Evolutionary conservation across 1,284 basidiomycete species (phyloP).

Genomic region (Clitocybe nebularis): DNA sequence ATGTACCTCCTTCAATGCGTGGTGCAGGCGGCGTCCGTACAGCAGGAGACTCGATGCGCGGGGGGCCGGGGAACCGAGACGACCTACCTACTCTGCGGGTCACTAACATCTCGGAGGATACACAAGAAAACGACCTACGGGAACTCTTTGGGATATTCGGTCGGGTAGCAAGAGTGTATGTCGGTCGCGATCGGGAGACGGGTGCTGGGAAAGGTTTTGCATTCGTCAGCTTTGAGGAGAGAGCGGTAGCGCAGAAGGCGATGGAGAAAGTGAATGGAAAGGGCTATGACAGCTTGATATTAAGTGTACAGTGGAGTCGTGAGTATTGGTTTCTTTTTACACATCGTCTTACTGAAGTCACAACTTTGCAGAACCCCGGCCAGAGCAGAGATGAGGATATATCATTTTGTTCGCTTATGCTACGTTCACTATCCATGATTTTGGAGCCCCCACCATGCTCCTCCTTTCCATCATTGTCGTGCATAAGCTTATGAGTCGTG

Average conservation of each 20-base stretch:
- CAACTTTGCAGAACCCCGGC: slow-evolving; percentile 29
- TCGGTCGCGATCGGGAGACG: slow-evolving; percentile 94
- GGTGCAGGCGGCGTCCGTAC: slow-evolving; percentile 59
- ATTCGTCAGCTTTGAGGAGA: slow-evolving; percentile 91
- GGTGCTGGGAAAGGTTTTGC: slow-evolving; percentile 95
- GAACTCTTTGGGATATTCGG: slow-evolving; percentile 88
- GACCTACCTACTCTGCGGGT: slow-evolving; percentile 96
- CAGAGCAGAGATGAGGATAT: slow-evolving; percentile 25
- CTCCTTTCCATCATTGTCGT: too few species aligned
- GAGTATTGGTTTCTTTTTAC: slow-evolving; percentile 28
- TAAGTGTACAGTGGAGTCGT: slow-evolving; percentile 89
- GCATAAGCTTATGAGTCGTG: too few species aligned
- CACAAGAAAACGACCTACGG: slow-evolving; percentile 91
- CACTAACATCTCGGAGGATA: slow-evolving; percentile 96
- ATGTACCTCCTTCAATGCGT: slow-evolving; percentile 91
- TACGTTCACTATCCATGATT: too few species aligned
- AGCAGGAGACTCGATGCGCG: slow-evolving; percentile 80
- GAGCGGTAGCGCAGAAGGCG: slow-evolving; percentile 78
- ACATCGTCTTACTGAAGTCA: slow-evolving; percentile 1
- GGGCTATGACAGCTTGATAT: slow-evolving; percentile 87
- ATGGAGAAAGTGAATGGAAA: slow-evolving; percentile 92
- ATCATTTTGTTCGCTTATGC: too few species aligned
- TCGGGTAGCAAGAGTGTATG: slow-evolving; percentile 85
- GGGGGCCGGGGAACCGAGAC: slow-evolving; percentile 65
- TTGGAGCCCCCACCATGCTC: too few species aligned